Evolutionary conservation across 345 rosid species (phyloP), one percentile per base, ranked within the genome.

Genomic region (Gossypium sturtianum): DNA sequence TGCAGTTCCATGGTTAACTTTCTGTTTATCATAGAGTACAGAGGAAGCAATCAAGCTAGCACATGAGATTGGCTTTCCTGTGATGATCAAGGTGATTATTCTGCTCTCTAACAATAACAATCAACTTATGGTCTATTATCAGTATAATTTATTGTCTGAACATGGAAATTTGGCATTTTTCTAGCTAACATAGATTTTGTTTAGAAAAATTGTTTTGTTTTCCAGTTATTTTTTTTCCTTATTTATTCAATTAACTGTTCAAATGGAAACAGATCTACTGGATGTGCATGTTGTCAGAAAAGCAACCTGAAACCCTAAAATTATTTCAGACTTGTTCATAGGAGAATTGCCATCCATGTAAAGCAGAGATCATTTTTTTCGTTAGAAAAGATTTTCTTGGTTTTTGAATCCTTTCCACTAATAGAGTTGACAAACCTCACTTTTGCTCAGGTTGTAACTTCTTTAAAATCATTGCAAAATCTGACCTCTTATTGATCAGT

Each of bases 41-140:
- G 97, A 95, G 82, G 98, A 95, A 88, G 99, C 84, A 76, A 9
- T 91, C 65, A 86, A 77, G 87, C 92, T 95, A 52, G 96, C 99
- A 66, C 38, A 81, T 73, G 92, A 91, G 86, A 91, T 95, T 77
- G 99, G 99, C 43, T 95, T 70, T 82, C 99, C 99, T 54, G 98
- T 95, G 75, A 95, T 95, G 98, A 91, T 95, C 85, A 95, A 95
- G 97, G 99, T 93, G 81, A 76, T 27, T 43, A 54, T 80, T 44
- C 57, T 61, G 15, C 23, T 34, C 27, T 34, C 4, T 20, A 38
- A 23, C 20, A 22, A 29, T 20, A 38, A 23, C 34, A 22, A 29
- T 70, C 17, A 16, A 27, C 1, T 0, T 27, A 52, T 17, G 27
- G 57, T 52, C 47, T 29, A 48, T 70, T 53, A 29, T 70, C 61